Conservation (phyloP, 108 stramenopile species). For the Heterococcus sp. region DNA sequence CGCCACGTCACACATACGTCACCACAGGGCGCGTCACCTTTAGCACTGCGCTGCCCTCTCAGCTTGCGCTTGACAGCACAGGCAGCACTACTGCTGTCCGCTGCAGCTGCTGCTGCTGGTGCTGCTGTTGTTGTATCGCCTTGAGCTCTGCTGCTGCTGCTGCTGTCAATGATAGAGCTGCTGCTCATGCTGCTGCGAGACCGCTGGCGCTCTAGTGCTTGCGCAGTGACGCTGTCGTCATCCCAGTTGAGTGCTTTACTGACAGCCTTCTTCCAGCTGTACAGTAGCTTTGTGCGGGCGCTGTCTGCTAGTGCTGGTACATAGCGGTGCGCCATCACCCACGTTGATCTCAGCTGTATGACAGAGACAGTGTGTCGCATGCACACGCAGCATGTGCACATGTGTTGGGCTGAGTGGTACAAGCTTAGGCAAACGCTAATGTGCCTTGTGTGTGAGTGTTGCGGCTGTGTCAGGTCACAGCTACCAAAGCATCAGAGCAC, state of each 20-base stretch:
- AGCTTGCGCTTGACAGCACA: background rate
- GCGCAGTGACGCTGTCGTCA: background rate
- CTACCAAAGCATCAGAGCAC: too few relatives aligned
- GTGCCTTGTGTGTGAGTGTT: background rate
- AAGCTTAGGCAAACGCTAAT: too few relatives aligned
- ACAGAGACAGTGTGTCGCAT: too few relatives aligned
- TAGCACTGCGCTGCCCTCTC: background rate
- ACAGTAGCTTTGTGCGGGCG: background rate
- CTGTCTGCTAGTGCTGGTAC: background rate
- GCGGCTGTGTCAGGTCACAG: background rate
- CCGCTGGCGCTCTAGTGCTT: background rate
- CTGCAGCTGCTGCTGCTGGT: conserved; percentile 2
- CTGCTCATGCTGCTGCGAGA: background rate
- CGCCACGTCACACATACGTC: too few relatives aligned
- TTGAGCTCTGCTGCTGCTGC: background rate
- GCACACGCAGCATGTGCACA: too few relatives aligned
- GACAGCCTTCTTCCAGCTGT: background rate
- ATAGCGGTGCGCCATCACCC: background rate
- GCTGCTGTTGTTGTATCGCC: conserved; percentile 1
- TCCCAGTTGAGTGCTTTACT: background rate
- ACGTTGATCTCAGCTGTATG: background rate
- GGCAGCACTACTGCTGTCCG: background rate
- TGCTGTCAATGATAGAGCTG: background rate
- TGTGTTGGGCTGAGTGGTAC: too few relatives aligned
- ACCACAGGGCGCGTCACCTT: background rate